These are phyloP conservation scores for Porcisia hertigi DNA, from an alignment of 208 protist genomes.

Conservation along the genomic window DNA sequence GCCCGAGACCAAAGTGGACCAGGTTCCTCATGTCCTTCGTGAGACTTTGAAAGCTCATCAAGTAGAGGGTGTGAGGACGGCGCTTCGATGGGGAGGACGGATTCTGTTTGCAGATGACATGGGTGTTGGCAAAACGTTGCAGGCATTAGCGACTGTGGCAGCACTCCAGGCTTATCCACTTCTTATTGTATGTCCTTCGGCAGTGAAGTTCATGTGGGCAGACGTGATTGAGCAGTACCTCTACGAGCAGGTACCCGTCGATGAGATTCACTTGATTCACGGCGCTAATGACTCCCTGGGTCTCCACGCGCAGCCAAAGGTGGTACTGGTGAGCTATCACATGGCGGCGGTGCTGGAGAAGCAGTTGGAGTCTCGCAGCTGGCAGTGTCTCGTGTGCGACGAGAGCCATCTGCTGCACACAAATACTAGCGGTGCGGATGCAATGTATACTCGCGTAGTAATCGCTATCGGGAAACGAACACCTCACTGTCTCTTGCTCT, in stretches of 20 bases:
- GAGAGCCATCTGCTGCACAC: constrained; percentile 86
- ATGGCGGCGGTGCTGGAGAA: constrained; percentile 62
- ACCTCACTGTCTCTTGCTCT: constrained; percentile 69
- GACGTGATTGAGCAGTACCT: constrained; percentile 83
- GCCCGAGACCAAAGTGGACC: constrained; percentile 3
- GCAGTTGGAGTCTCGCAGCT: constrained; percentile 40
- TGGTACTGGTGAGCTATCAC: constrained; percentile 84
- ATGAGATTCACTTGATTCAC: constrained; percentile 74
- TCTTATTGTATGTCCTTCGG: constrained; percentile 79
- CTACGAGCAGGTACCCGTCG: constrained; percentile 53
- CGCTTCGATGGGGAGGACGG: constrained; percentile 50
- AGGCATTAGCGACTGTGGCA: constrained; percentile 63
- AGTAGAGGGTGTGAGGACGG: constrained; percentile 52
- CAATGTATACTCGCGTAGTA: constrained; percentile 63
- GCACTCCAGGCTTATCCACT: constrained; percentile 64
- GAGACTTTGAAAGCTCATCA: constrained; percentile 58
- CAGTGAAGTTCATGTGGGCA: constrained; percentile 78
- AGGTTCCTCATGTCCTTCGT: constrained; percentile 27
- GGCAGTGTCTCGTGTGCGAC: constrained; percentile 68
- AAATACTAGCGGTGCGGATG: constrained; percentile 56
- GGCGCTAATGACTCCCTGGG: constrained; percentile 61
- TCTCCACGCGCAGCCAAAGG: constrained; percentile 38
- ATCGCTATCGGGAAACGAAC: constrained; percentile 38
- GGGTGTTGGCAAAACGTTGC: constrained; percentile 85
- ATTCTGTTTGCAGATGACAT: constrained; percentile 83